phyloP scores from a whole-genome alignment of 1,139 yeast species.

The Tardiomyces depauwii region DNA sequence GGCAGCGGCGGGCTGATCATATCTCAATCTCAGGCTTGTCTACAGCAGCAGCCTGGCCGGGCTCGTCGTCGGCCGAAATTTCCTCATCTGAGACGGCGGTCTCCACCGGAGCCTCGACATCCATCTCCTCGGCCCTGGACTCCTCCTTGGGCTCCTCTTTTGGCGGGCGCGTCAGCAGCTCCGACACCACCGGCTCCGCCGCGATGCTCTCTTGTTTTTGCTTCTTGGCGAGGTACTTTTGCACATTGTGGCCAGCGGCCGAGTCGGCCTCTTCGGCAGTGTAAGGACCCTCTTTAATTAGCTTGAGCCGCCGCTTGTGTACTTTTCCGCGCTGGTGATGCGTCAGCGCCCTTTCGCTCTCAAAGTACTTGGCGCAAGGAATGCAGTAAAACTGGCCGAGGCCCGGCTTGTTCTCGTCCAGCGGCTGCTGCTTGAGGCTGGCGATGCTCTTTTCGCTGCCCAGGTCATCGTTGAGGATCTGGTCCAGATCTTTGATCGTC shows the following conservation, averaged over 20 bases:
- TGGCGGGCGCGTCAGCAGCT: not conserved
- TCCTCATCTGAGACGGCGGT: too few species aligned
- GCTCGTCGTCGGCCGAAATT: not conserved
- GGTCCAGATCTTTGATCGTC: constrained; percentile 59
- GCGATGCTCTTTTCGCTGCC: constrained; percentile 50
- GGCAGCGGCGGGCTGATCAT: too few species aligned
- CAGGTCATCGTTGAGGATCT: constrained; percentile 61
- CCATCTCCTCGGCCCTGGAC: not conserved
- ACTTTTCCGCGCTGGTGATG: constrained; percentile 65
- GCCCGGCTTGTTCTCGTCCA: constrained; percentile 88
- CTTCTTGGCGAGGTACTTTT: constrained; percentile 41
- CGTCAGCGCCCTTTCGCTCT: constrained; percentile 60
- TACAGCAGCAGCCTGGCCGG: not conserved
- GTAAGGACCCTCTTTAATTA: constrained; percentile 67
- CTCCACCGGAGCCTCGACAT: not conserved
- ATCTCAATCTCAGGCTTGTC: not conserved
- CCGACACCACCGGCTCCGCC: not conserved
- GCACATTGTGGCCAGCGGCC: constrained; percentile 70
- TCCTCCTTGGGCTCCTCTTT: constrained; percentile 11
- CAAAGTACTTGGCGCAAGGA: constrained; percentile 89
- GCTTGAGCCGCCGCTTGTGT: constrained; percentile 79
- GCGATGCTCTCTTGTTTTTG: constrained; percentile 10
- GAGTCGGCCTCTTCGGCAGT: constrained; percentile 84
- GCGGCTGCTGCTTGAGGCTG: constrained; percentile 62
- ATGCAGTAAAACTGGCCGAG: constrained; percentile 90